Evolutionary conservation across 2,329 filamentous ascomycete species (phyloP), one percentile per base, ranked within the genome.

Genomic region (Ustulina deusta): DNA sequence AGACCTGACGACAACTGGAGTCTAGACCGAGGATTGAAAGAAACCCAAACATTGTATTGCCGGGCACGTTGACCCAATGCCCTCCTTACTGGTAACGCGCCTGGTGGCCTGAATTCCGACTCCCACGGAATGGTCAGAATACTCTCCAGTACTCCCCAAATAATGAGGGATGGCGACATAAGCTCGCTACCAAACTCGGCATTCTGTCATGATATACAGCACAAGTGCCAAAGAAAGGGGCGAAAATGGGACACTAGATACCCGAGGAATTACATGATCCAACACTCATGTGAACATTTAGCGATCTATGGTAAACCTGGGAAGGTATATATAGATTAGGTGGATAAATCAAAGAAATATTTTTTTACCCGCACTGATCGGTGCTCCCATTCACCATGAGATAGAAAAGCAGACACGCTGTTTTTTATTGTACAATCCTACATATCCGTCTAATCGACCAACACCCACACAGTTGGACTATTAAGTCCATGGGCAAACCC

Each of bases 381-480:
- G 2, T 7, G 13, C 29, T 63, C 20, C 11, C 25, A 51, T 51
- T 20, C 13, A 25, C 5, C 1, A 22, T 11, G 15, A 38, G 29
- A 52, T 36, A 27, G 34, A 22, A 48, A 68, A 57, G 65, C 40
- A 60, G 51, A 65, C 44, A 13, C 34, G 55, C 60, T 69, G 61
- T 72, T 71, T 66, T 72, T 59, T 73, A 75, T 69, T 72, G 71
- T 74, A 76, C 70, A 74, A 38, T 63, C 56, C 70, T 59, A 63
- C 59, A 38, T 54, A 25, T 51, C 58, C 56, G 49, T 69, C 63
- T 61, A 65, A 57, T 65, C 64, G n/a, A n/a, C n/a, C n/a, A n/a
- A n/a, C 22, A 61, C 52, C 15, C 20, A 55, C 11, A 58, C 6
- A 55, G 40, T 61, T 65, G 51, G 68, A 57, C 56, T 58, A 46